Conservation (phyloP, 768 basidiomycete genomes). For the Artomyces pyxidatus region DNA sequence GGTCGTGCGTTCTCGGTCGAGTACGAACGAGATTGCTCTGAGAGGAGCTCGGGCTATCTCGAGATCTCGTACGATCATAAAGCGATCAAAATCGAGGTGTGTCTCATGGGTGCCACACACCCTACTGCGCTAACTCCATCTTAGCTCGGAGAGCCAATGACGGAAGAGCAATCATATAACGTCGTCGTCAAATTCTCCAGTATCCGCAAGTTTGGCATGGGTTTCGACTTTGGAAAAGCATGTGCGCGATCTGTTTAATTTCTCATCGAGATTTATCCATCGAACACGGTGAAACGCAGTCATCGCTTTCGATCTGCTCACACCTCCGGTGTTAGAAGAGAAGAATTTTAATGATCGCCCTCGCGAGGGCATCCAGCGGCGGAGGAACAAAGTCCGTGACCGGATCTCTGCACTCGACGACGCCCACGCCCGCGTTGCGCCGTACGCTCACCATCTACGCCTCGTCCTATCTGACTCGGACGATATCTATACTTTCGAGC, state of each 20-base stretch:
- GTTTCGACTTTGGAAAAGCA: slow-evolving; percentile 2
- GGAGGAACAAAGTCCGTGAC: slow-evolving; percentile 38
- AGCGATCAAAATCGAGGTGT: slow-evolving; percentile 51
- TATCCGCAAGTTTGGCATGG: slow-evolving; percentile 11
- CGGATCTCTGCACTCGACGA: slow-evolving; percentile 51
- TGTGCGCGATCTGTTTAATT: neutral
- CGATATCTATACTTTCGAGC: slow-evolving; percentile 43
- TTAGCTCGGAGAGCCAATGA: slow-evolving; percentile 9
- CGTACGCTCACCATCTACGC: slow-evolving; percentile 67
- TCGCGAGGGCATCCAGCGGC: slow-evolving; percentile 31
- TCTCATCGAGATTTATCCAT: neutral
- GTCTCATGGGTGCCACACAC: slow-evolving; percentile 7
- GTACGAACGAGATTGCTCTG: slow-evolving; percentile 46
- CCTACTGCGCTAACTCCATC: neutral
- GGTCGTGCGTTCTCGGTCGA: slow-evolving; percentile 52
- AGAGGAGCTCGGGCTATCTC: slow-evolving; percentile 42
- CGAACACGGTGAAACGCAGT: neutral
- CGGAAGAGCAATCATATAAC: slow-evolving; percentile 2
- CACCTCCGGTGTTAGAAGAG: slow-evolving; percentile 56
- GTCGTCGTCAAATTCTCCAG: slow-evolving; percentile 10
- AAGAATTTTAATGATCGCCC: slow-evolving; percentile 47
- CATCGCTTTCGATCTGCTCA: slow-evolving; percentile 9
- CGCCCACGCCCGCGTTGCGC: slow-evolving; percentile 52
- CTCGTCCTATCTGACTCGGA: slow-evolving; percentile 45
- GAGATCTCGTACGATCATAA: slow-evolving; percentile 64